phyloP scores from a whole-genome alignment of 2,329 filamentous ascomycete genomes.

The Xylaria hypoxylon region DNA sequence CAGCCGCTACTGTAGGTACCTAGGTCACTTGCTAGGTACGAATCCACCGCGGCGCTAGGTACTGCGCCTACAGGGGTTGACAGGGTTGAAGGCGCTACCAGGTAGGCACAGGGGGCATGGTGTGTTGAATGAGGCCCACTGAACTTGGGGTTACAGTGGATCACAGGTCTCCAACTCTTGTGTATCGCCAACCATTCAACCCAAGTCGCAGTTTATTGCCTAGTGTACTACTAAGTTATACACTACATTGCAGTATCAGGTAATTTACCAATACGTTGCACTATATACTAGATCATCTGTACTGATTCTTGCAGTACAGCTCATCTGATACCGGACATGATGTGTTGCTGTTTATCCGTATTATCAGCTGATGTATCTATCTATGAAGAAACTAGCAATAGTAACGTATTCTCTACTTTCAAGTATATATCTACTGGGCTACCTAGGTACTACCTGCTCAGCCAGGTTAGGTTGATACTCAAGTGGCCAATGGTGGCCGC shows the following conservation, averaged over 20 bases:
- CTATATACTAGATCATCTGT: slow-evolving; percentile 1
- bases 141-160: slow-evolving; percentile 7
- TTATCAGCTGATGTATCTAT: slow-evolving; percentile 15
- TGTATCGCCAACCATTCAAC: slow-evolving; percentile 11
- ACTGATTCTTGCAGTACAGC: slow-evolving; percentile 9
- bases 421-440: neutral
- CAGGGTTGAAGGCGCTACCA: slow-evolving; percentile 8
- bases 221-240: no score
- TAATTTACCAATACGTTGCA: neutral
- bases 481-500: neutral
- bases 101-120: neutral
- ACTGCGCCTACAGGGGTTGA: slow-evolving; percentile 34
- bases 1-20: slow-evolving; percentile 23
- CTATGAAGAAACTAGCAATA: neutral
- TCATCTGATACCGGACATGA: slow-evolving; percentile 11
- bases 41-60: slow-evolving; percentile 25
- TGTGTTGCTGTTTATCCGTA: neutral
- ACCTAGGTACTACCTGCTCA: slow-evolving; percentile 21
- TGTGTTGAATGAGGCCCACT: neutral
- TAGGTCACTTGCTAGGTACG: slow-evolving; percentile 1
- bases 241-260: no score
- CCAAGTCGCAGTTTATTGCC: neutral
- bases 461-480: slow-evolving; percentile 26
- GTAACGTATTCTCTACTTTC: neutral
- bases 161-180: slow-evolving; percentile 16